Percentiles rank a stretch among this genome's conserved stretches.
Evolutionary conservation across 2,329 filamentous ascomycete species (phyloP).

Genomic region (Paecilomyces niveus): DNA sequence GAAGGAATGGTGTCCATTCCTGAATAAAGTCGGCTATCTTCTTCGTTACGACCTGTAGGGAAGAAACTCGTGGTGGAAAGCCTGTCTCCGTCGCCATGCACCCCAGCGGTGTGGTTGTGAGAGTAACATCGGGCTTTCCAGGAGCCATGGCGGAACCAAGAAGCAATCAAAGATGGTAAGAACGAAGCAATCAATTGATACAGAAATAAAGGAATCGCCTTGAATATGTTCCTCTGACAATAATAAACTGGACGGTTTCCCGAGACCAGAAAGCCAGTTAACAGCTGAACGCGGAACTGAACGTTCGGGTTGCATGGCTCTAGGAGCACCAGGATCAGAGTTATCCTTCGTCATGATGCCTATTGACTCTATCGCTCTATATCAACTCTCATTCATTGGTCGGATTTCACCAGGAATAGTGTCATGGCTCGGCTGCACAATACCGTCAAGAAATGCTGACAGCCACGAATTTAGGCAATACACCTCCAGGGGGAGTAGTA

Average conservation of each 20-base stretch:
- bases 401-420: neutral
- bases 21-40: slow-evolving; percentile 16
- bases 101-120: neutral
- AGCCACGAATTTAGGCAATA: neutral
- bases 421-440: neutral
- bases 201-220: neutral
- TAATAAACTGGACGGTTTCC: neutral
- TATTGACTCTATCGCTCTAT: neutral
- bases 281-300: neutral
- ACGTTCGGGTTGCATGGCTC: neutral
- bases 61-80: neutral
- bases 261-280: neutral
- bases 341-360: neutral
- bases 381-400: neutral
- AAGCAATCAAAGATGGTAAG: neutral
- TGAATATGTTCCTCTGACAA: neutral
- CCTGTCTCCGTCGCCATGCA: neutral
- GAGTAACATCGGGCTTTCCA: neutral
- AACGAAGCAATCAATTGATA: neutral
- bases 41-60: neutral
- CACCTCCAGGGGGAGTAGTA: too few species aligned
- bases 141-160: neutral
- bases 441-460: neutral
- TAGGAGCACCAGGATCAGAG: neutral
- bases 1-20: slow-evolving; percentile 35